Conservation (phyloP, 805 yeast genomes). For the Ogataea chonburiensis region DNA sequence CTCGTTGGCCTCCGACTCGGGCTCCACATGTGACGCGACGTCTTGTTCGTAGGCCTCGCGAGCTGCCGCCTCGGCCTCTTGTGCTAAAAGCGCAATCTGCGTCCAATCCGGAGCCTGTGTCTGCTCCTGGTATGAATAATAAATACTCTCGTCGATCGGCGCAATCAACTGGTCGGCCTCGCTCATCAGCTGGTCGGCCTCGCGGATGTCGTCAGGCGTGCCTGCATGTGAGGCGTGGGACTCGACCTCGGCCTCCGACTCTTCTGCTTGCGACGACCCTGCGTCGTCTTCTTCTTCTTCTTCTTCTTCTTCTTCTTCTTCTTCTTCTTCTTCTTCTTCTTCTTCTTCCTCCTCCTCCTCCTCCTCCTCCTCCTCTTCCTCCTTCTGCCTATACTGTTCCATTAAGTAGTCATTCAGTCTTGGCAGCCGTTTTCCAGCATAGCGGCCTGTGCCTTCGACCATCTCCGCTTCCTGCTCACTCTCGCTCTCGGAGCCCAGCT, state of each 20-base stretch:
- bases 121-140: constrained; percentile 6
- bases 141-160: constrained; percentile 3
- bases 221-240: neutral
- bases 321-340: constrained; percentile 10
- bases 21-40: too few species aligned
- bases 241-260: neutral
- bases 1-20: neutral
- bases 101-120: constrained; percentile 4
- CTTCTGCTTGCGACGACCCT: constrained; percentile 1
- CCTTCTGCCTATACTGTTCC: constrained; percentile 1
- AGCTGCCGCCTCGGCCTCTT: neutral
- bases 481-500: constrained; percentile 18
- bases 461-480: constrained; percentile 10
- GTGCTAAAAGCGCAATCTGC: constrained; percentile 6
- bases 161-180: constrained; percentile 5
- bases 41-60: neutral
- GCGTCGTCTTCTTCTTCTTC: constrained; percentile 1
- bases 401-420: constrained; percentile 5
- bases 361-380: constrained; percentile 7
- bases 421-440: constrained; percentile 10
- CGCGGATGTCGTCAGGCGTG: neutral
- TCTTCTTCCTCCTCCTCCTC: constrained; percentile 15
- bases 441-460: constrained; percentile 3
- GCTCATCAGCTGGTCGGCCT: constrained; percentile 4
- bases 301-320: constrained; percentile 4